These are phyloP conservation scores for Eutrema japonicum DNA, from an alignment of 345 rosid species.

Conservation along the genomic window DNA sequence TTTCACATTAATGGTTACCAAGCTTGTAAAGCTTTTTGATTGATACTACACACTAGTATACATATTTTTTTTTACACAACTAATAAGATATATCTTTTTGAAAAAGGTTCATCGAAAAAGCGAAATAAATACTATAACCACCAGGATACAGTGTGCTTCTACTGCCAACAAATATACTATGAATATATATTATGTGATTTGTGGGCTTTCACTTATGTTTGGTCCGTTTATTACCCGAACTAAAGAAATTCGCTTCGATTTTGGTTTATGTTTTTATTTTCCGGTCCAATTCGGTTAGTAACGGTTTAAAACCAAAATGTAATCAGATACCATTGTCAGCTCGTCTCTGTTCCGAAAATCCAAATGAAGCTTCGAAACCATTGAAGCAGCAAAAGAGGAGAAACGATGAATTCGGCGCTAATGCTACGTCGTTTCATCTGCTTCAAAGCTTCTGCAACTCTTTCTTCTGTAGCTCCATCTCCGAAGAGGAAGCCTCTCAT, in stretches of 20 bases:
- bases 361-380: constrained; percentile 28
- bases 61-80: too few relatives aligned
- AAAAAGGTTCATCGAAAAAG: too few relatives aligned
- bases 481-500: constrained; percentile 75
- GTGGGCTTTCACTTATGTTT: too few relatives aligned
- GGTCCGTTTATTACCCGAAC: too few relatives aligned
- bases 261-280: neutral
- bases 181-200: too few relatives aligned
- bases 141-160: too few relatives aligned
- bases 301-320: neutral
- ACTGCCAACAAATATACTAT: too few relatives aligned
- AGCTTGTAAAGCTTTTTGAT: too few relatives aligned
- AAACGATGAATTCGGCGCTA: constrained; percentile 48
- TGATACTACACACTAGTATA: too few relatives aligned
- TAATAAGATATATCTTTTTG: too few relatives aligned
- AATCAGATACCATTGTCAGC: neutral
- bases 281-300: neutral
- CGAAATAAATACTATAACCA: too few relatives aligned
- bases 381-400: neutral
- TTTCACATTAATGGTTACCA: too few relatives aligned
- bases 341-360: constrained; percentile 6
- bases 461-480: constrained; percentile 38
- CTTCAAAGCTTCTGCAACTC: constrained; percentile 43
- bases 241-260: neutral
- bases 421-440: constrained; percentile 79